Percentiles rank a stretch among this genome's conserved stretches.
Evolutionary conservation across 768 basidiomycete genomes (phyloP).

Genomic region (Dentipellis fragilis): DNA sequence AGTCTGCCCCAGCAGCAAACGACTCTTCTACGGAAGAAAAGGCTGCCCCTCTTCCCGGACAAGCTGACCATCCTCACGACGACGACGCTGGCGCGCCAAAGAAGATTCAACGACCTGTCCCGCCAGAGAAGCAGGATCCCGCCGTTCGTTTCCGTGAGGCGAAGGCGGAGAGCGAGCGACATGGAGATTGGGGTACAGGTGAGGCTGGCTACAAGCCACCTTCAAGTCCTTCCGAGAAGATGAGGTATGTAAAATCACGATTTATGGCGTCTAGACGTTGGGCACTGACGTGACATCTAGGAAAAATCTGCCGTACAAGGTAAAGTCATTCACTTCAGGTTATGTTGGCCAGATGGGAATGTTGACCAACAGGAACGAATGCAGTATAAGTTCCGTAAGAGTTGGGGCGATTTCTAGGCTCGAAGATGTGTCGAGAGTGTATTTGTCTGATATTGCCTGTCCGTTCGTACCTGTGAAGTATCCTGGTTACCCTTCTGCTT

Average conservation of each 20-base stretch:
- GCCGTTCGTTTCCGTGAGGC: slow-evolving; percentile 49
- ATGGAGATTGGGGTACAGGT: slow-evolving; percentile 66
- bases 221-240: slow-evolving; percentile 61
- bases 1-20: slow-evolving; percentile 5
- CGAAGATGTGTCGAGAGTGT: not conserved
- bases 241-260: slow-evolving; percentile 39
- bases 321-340: slow-evolving; percentile 22
- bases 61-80: slow-evolving; percentile 9
- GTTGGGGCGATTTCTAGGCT: slow-evolving; percentile 75
- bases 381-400: slow-evolving; percentile 86
- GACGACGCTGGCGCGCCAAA: slow-evolving; percentile 23
- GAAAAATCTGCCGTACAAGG: slow-evolving; percentile 86
- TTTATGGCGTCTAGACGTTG: not conserved
- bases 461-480: not conserved
- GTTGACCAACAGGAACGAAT: slow-evolving; percentile 48
- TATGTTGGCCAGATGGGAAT: slow-evolving; percentile 17
- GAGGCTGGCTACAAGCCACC: slow-evolving; percentile 63
- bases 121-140: slow-evolving; percentile 67
- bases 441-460: not conserved
- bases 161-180: slow-evolving; percentile 36
- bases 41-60: slow-evolving; percentile 6
- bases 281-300: slow-evolving; percentile 22
- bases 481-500: not conserved
- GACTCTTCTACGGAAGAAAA: slow-evolving; percentile 3
- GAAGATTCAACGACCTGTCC: slow-evolving; percentile 36